Conservation (phyloP, 73 alveolate genomes). For the Paramecium biaurelia region DNA sequence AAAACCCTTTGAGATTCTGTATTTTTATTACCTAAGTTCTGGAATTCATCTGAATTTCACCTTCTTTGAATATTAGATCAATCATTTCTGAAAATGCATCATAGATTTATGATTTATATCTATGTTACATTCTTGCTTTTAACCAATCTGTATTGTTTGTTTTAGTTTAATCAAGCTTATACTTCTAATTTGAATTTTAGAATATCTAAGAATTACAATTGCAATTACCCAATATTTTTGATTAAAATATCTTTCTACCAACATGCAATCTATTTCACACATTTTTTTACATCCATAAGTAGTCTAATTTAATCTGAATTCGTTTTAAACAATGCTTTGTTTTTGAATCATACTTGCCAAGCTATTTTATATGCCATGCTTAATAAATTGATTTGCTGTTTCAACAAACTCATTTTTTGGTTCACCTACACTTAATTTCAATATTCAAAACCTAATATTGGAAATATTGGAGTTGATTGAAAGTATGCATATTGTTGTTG, state of each 20-base stretch:
- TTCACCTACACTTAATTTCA: neutral
- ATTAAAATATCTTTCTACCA: conserved; percentile 39
- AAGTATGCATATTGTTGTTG: neutral
- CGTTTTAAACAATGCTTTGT: neutral
- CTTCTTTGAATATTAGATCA: neutral
- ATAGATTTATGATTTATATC: neutral
- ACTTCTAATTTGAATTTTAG: conserved; percentile 11
- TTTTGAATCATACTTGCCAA: conserved; percentile 8
- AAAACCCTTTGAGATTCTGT: conserved; percentile 3
- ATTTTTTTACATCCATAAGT: conserved; percentile 15
- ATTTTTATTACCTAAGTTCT: neutral
- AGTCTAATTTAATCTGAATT: neutral
- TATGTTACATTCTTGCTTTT: conserved; percentile 1
- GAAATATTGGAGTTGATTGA: conserved; percentile 29
- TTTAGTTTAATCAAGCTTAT: neutral
- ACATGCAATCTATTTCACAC: conserved; percentile 1
- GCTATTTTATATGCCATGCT: neutral
- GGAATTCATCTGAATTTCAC: neutral
- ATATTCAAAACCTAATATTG: neutral
- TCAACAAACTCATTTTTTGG: neutral
- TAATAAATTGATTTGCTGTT: neutral
- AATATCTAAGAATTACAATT: neutral
- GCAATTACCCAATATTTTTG: conserved; percentile 30
- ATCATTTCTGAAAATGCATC: conserved; percentile 48
- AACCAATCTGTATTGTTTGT: neutral